Base-by-base conservation (phyloP, 768 basidiomycete genomes). In the Pilatotrama ljubarskyi region DNA sequence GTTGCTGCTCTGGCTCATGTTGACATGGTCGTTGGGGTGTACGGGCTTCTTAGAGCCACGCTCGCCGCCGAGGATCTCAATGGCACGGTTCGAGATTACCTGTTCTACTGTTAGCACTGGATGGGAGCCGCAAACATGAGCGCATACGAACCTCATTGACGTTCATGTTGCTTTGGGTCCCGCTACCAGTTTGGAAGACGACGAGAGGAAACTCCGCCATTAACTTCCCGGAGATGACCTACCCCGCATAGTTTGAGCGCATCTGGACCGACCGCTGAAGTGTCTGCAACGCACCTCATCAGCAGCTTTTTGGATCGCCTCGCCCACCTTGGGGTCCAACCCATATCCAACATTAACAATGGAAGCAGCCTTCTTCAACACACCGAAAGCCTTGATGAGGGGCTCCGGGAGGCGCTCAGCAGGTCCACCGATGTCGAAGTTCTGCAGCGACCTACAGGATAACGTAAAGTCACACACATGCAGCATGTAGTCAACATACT, bases 161-260 rank as follows among this genome's bases (percentile, higher is more conserved):
- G 74, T 76, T 99, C 97, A 99, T 99, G 80, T 99, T 99, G 71
- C 91, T 95, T 75, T 99, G 97, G 1, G 97, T 99, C 18, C 97
- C 97, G 56, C 93, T 95, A 60, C 97, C 97, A 22, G 97, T 99
- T 76, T 99, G 97, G 84, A 98, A 99, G 41, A 99, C 95, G 37
- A 99, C 97, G 38, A 99, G 80, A 24, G 97, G 97, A 78, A 99
- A 99, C 76, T 99, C 91, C 66, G 95, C 95, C 20, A 89, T 82
- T 59, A 99, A 83, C 73, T 94, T 92, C 51, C 95, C 96, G 44
- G 91, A 91, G 72, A 98, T 98, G 68, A 99, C 96, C 94, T 95
- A 66, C n/a, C 35, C 26, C n/a, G n/a, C n/a, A n/a, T n/a, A n/a
- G n/a, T n/a, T n/a, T n/a, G n/a, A 7, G 11, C 8, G 5, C 42